These are phyloP conservation scores for Oryza rufipogon DNA, from an alignment of 176 grass and related monocot species.

Conservation along the genomic window DNA sequence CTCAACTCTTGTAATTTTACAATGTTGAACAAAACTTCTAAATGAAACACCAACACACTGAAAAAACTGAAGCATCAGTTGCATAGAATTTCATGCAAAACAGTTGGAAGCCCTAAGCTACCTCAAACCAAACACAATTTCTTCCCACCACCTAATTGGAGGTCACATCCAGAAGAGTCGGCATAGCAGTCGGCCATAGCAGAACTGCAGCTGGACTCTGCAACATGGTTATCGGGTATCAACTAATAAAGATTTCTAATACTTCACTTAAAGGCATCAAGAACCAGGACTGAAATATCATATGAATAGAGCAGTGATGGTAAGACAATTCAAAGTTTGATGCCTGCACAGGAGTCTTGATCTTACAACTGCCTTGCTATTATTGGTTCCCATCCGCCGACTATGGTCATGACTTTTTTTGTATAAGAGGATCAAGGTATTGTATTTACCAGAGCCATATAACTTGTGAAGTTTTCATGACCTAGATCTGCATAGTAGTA, in stretches of 20 bases:
- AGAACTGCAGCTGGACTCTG: constrained; percentile 99
- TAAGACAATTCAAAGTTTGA: constrained; percentile 56
- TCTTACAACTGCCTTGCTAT: constrained; percentile 60
- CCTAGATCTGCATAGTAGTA: constrained; percentile 98
- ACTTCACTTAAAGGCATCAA: constrained; percentile 69
- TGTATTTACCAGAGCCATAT: constrained; percentile 99
- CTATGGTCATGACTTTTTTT: constrained; percentile 45
- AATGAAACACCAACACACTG: constrained; percentile 33
- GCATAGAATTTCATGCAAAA: constrained; percentile 80
- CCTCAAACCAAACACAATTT: constrained; percentile 82
- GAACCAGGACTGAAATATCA: constrained; percentile 58
- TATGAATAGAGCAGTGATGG: constrained; percentile 54
- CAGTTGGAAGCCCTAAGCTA: constrained; percentile 72
- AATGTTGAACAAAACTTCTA: constrained; percentile 20
- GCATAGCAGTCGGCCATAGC: constrained; percentile 69
- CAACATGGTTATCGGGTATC: constrained; percentile 81
- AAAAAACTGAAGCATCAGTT: constrained; percentile 31
- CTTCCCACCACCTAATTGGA: constrained; percentile 67
- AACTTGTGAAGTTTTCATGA: constrained; percentile 89
- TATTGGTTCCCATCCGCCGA: constrained; percentile 49
- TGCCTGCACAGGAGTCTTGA: constrained; percentile 54
- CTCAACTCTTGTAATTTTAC: constrained; percentile 27
- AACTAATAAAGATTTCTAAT: constrained; percentile 70
- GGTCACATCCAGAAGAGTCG: constrained; percentile 91
- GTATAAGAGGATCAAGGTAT: constrained; percentile 57